These are phyloP conservation scores for Rhodotorula kratochvilovae DNA, from an alignment of 768 basidiomycete genomes.

Conservation along the genomic window DNA sequence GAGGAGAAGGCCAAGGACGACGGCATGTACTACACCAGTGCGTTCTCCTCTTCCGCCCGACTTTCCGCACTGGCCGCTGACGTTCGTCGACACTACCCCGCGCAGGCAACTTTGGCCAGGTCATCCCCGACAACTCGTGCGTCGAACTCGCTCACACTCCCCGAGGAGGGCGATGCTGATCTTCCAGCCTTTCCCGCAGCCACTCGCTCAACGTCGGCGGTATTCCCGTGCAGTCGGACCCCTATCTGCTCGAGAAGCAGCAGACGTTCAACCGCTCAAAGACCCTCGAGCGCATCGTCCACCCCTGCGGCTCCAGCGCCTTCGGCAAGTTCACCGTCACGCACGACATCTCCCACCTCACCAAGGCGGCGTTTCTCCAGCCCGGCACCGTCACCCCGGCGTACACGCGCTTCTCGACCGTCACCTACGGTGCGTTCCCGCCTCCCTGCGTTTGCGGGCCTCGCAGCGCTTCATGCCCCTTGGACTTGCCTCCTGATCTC, in stretches of 20 bases:
- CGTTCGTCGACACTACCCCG: slow-evolving; percentile 8
- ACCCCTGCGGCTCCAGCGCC: slow-evolving; percentile 44
- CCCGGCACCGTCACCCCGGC: slow-evolving; percentile 43
- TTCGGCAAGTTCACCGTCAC: slow-evolving; percentile 46
- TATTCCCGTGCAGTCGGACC: slow-evolving; percentile 31
- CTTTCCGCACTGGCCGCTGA: too few relatives aligned
- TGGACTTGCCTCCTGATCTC: too few relatives aligned
- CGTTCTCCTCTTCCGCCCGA: neutral
- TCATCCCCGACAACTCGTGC: slow-evolving; percentile 43
- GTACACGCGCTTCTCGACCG: slow-evolving; percentile 44
- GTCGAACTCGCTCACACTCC: neutral
- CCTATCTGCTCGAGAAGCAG: slow-evolving; percentile 46
- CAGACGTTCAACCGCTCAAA: slow-evolving; percentile 46
- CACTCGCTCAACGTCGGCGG: slow-evolving; percentile 2
- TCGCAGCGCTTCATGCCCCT: too few relatives aligned
- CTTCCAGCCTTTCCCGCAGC: too few relatives aligned
- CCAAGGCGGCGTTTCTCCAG: slow-evolving; percentile 45
- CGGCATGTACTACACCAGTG: slow-evolving; percentile 35
- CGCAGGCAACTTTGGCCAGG: slow-evolving; percentile 46
- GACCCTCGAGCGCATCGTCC: slow-evolving; percentile 46
- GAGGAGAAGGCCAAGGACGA: slow-evolving; percentile 42
- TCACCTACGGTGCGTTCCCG: slow-evolving; percentile 4
- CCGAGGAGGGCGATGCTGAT: too few relatives aligned
- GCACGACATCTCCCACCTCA: slow-evolving; percentile 42
- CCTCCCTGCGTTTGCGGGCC: too few relatives aligned